A percentile compares a stretch with the other conserved stretches of the same genome.
phyloP scores from a whole-genome alignment of 78 protist species.

The Creolimax fragrantissima region DNA sequence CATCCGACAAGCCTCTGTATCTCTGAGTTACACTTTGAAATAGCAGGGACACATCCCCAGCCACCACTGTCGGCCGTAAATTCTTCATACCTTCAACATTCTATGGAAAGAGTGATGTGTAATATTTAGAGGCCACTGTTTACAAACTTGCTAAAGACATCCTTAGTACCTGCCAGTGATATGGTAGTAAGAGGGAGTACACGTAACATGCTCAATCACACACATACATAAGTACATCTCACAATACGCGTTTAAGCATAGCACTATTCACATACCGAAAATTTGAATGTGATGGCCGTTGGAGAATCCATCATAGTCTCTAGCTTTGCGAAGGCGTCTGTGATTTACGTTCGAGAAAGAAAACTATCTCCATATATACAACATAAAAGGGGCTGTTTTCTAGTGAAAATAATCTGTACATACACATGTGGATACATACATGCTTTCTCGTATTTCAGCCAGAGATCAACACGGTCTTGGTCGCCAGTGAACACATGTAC shows the following conservation, averaged over 20 bases:
- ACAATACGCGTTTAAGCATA: no score
- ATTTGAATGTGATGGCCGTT: neutral
- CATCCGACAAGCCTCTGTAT: neutral
- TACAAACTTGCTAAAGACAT: no score
- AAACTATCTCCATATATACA: no score
- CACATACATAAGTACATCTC: no score
- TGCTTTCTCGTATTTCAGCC: neutral
- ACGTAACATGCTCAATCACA: no score
- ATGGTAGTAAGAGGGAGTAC: no score
- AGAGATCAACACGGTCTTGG: neutral
- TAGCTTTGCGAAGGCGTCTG: neutral
- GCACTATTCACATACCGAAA: neutral
- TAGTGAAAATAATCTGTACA: no score
- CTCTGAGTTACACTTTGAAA: neutral
- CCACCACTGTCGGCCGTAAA: neutral
- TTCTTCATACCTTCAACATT: neutral
- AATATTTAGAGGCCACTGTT: no score
- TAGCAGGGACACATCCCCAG: neutral
- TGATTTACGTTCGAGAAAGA: neutral
- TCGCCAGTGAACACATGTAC: neutral
- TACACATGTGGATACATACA: no score
- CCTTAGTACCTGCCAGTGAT: no score
- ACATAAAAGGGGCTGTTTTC: no score
- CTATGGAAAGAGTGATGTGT: neutral
- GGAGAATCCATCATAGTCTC: neutral